A percentile compares a stretch with the other conserved stretches of the same genome.
Conservation (phyloP, 1,284 basidiomycete species). For the Malassezia vespertilionis region DNA sequence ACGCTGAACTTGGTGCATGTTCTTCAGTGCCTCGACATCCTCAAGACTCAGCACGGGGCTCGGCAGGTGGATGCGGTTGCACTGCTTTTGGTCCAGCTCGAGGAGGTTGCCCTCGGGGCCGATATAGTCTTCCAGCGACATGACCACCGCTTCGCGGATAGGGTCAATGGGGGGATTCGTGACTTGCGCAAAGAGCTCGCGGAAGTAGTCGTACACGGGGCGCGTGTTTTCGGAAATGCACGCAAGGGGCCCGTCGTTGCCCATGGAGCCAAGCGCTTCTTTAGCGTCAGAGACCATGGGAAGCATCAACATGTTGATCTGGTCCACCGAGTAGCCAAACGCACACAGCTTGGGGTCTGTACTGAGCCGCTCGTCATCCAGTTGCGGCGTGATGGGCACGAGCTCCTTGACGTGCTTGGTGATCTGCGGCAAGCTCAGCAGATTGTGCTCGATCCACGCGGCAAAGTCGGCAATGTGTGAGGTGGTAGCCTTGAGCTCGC, state of each 20-base stretch:
- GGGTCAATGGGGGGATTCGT: slow-evolving; percentile 47
- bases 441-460: slow-evolving; percentile 44
- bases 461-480: slow-evolving; percentile 43
- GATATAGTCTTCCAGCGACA: slow-evolving; percentile 44
- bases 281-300: slow-evolving; percentile 40
- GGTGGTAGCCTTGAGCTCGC: slow-evolving; percentile 42
- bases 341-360: slow-evolving; percentile 41
- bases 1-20: slow-evolving; percentile 27
- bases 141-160: slow-evolving; percentile 43
- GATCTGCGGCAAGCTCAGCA: slow-evolving; percentile 34
- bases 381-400: slow-evolving; percentile 25
- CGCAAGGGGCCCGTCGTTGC: slow-evolving; percentile 42
- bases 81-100: slow-evolving; percentile 40
- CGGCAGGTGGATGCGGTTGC: slow-evolving; percentile 34
- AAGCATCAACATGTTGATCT: slow-evolving; percentile 41
- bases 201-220: slow-evolving; percentile 44
- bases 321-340: slow-evolving; percentile 44
- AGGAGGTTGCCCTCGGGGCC: slow-evolving; percentile 45
- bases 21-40: slow-evolving; percentile 39
- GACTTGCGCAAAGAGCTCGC: slow-evolving; percentile 45
- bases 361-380: slow-evolving; percentile 32
- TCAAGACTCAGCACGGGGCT: slow-evolving; percentile 38
- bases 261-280: slow-evolving; percentile 45
- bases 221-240: slow-evolving; percentile 38
- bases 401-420: slow-evolving; percentile 28